phyloP scores from a whole-genome alignment of 805 yeast species.

The Cyberlindnera saturnus region DNA sequence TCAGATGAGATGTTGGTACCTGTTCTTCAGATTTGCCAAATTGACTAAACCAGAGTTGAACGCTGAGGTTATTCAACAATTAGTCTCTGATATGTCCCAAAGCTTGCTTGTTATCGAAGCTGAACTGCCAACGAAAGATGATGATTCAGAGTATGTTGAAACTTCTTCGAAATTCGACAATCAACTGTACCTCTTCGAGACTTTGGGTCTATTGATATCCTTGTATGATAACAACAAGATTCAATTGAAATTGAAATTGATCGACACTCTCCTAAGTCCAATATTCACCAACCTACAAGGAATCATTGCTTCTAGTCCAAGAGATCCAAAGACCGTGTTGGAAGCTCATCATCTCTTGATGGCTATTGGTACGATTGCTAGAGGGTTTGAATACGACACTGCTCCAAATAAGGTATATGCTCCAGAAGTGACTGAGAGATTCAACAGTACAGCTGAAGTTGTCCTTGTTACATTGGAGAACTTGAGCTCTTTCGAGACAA shows the following conservation, averaged over 20 bases:
- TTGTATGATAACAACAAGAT: conserved; percentile 40
- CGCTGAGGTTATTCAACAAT: conserved; percentile 43
- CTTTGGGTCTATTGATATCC: conserved; percentile 72
- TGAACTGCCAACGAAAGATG: conserved; percentile 38
- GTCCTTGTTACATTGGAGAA: conserved; percentile 78
- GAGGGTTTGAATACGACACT: conserved; percentile 56
- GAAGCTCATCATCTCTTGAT: conserved; percentile 83
- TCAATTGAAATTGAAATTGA: conserved; percentile 33
- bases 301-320: conserved; percentile 43
- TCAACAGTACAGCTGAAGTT: conserved; percentile 72
- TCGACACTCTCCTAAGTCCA: conserved; percentile 69
- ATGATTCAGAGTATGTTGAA: conserved; percentile 48
- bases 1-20: conserved; percentile 82
- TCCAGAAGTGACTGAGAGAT: conserved; percentile 37
- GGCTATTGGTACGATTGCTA: conserved; percentile 85
- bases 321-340: conserved; percentile 42
- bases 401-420: conserved; percentile 28
- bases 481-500: conserved; percentile 55
- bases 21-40: conserved; percentile 77
- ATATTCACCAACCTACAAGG: conserved; percentile 65
- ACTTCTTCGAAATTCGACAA: conserved; percentile 58
- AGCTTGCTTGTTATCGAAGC: conserved; percentile 58
- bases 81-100: conserved; percentile 55
- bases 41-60: conserved; percentile 63
- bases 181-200: conserved; percentile 80